Base-by-base conservation (phyloP, 805 yeast species). In the Metschnikowia lunata region DNA sequence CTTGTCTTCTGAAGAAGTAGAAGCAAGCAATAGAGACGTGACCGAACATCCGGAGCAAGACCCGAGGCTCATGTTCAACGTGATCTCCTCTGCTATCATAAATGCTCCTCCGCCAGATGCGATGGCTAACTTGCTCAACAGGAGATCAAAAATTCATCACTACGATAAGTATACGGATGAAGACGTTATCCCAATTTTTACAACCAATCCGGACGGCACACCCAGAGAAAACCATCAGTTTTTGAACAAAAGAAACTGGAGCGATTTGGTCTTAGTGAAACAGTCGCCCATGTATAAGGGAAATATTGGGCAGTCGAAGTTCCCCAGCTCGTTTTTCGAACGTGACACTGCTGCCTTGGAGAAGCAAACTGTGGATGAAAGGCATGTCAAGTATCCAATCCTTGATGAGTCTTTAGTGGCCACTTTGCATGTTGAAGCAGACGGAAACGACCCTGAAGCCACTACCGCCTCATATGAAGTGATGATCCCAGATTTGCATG, bases 71-170 rank as follows among this genome's bases (percentile, higher is more conserved):
- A 83, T 90, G 60, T 76, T 87, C 63, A 91, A 91, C 59, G 79
- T 93, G 36, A 83, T 88, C 36, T 82, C 93, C 7, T 87, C 96
- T 13, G 98, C 98, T 3, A 88, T 91, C 46, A 81, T 85, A 27
- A 91, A 91, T 62, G 81, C 93, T 0, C 96, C 99, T 10, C 98
- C 98, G 2, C 96, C 97, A 1, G 79, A 81, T 59, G 82, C 83
- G 7, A 85, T 91, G 85, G 93, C 95, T 0, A 66, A 69, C 6
- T 69, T 91, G 50, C 67, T 91, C 52, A 75, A 85, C 62, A 79
- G 74, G 54, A 72, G 96, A 54, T 74, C 86, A 11, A 75, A 74
- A 42, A 67, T 78, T 18, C 97, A 90, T 63, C 82, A 76, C 49
- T 83, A 82, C 53, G 85, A 78, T 57, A 62, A 56, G 34, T 61